Conservation (phyloP, 2,329 filamentous ascomycete genomes). For the Fusarium verrucosum region DNA sequence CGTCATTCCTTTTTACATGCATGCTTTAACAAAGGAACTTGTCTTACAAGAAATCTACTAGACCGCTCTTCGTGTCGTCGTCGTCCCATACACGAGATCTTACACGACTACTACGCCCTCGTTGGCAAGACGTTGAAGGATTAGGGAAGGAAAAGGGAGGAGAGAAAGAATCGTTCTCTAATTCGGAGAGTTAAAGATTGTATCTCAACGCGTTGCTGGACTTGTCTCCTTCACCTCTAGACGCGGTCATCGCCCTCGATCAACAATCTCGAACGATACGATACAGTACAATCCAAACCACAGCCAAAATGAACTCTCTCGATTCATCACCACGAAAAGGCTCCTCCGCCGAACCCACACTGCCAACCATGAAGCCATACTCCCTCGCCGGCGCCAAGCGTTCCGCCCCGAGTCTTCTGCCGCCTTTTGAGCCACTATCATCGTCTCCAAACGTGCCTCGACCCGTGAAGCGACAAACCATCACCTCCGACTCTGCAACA, state of each 20-base stretch:
- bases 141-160: neutral
- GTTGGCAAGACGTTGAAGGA: neutral
- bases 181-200: neutral
- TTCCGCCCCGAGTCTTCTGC: constrained; percentile 73
- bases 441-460: constrained; percentile 78
- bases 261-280: neutral
- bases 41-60: constrained; percentile 4
- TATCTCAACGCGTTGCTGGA: constrained; percentile 12
- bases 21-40: constrained; percentile 6
- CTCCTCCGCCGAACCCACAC: constrained; percentile 47
- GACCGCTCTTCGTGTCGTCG: constrained; percentile 30
- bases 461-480: constrained; percentile 72
- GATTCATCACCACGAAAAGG: constrained; percentile 48
- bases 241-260: constrained; percentile 28
- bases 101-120: constrained; percentile 1
- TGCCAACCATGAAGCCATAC: constrained; percentile 43
- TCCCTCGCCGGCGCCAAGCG: constrained; percentile 64
- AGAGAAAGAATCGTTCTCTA: neutral
- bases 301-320: constrained; percentile 50
- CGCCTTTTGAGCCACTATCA: constrained; percentile 81
- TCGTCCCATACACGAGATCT: constrained; percentile 12
- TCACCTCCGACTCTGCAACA: constrained; percentile 28
- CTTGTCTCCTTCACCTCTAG: constrained; percentile 9
- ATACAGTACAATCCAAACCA: constrained; percentile 2
- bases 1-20: neutral